Base-by-base conservation (phyloP, 139 green algal species). In the Volvox africanus region DNA sequence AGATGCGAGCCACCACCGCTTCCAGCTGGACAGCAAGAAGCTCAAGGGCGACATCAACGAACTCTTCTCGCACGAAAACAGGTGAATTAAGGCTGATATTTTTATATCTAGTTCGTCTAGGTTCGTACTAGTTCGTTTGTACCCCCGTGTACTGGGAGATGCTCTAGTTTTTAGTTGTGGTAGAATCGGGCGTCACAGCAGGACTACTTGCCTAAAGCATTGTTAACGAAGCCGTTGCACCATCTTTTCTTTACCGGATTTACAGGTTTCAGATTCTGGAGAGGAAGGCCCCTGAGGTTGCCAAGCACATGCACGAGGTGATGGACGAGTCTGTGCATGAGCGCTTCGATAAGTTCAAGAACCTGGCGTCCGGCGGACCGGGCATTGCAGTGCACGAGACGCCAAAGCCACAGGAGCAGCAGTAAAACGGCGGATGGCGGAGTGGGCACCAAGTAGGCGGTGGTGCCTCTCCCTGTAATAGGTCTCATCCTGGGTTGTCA, bases 21-120 rank as follows among this genome's bases (percentile, higher is more conserved):
- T 88, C 83, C 88, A 91, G 84, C 94, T 96, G 33, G 94, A 96
- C 90, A 82, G 50, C 80, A 96, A 96, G 94, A 91, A 88, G 82
- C 61, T 96, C 44, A 96, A 95, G 92, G 91, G 89, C 28, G 88
- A 92, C 30, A 80, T 96, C 80, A 93, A 94, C 81, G 79, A 93
- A 22, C 92, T 94, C 44, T 73, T 96, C 30, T 61, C 75, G 28
- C 82, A 86, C 33, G 94, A 96, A 88, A 96, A 95, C 93, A 67
- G 93, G 76, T 82, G 76, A 13, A 32, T 50, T 32, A n/a, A 28
- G 24, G n/a, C n/a, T n/a, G n/a, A n/a, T n/a, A n/a, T n/a, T n/a
- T n/a, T n/a, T n/a, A n/a, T n/a, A n/a, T n/a, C n/a, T n/a, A n/a
- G n/a, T n/a, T n/a, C n/a, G n/a, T n/a, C n/a, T n/a, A n/a, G n/a